A percentile compares a stretch with the other conserved stretches of the same genome.
phyloP scores from a whole-genome alignment of 257 asterid genomes.

The Cinchona pubescens region DNA sequence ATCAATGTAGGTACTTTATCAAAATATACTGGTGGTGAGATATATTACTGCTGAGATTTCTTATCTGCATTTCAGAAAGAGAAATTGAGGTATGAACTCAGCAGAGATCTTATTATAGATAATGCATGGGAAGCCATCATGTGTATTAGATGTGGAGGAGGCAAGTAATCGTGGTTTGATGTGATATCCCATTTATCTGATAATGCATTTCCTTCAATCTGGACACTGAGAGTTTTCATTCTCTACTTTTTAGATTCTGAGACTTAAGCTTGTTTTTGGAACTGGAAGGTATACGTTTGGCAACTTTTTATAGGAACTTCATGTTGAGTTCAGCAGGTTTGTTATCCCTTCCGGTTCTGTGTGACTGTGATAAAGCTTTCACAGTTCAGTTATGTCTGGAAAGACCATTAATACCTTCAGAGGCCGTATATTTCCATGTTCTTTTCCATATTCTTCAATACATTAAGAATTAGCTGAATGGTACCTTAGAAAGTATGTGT shows the following conservation, averaged over 20 bases:
- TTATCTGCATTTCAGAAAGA: slow-evolving; percentile 50
- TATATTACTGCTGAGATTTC: slow-evolving; percentile 65
- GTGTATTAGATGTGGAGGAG: slow-evolving; percentile 83
- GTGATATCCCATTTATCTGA: background rate
- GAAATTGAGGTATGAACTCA: slow-evolving; percentile 56
- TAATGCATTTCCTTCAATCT: background rate
- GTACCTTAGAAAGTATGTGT: background rate
- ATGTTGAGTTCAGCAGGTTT: slow-evolving; percentile 64
- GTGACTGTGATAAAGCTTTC: slow-evolving; percentile 76
- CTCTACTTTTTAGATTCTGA: background rate
- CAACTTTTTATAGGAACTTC: slow-evolving; percentile 68
- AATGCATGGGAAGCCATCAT: slow-evolving; percentile 84
- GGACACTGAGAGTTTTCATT: background rate
- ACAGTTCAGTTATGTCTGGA: slow-evolving; percentile 62
- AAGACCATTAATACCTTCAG: slow-evolving; percentile 54
- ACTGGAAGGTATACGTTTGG: slow-evolving; percentile 58
- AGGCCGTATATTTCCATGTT: slow-evolving; percentile 70
- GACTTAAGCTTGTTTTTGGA: slow-evolving; percentile 14
- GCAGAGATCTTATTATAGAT: slow-evolving; percentile 70
- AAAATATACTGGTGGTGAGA: slow-evolving; percentile 81
- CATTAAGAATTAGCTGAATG: background rate
- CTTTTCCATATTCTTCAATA: slow-evolving; percentile 56
- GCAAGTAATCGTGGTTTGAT: slow-evolving; percentile 17
- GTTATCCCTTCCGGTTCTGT: slow-evolving; percentile 69
- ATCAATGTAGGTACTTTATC: slow-evolving; percentile 52